phyloP scores from a whole-genome alignment of 768 basidiomycete species.

The Lentinula detonsa region DNA sequence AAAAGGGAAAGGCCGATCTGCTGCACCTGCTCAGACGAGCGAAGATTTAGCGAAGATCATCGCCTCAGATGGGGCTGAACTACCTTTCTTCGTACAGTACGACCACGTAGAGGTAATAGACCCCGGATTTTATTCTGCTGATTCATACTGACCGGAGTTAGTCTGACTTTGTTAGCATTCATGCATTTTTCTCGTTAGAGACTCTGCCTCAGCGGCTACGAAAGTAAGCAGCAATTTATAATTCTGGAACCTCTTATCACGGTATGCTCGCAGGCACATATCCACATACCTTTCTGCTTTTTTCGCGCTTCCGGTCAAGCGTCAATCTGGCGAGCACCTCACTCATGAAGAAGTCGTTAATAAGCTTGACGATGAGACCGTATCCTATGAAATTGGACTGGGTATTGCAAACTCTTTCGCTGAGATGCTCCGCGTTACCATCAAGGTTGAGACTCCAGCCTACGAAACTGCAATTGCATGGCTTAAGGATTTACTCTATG shows the following conservation, averaged over 20 bases:
- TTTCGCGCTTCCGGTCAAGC: constrained; percentile 81
- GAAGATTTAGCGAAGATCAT: constrained; percentile 57
- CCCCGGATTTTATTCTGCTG: not conserved
- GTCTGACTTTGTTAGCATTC: constrained; percentile 89
- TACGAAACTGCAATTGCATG: constrained; percentile 84
- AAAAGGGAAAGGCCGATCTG: constrained; percentile 40
- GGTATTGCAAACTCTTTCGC: constrained; percentile 63
- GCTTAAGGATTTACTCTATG: constrained; percentile 77
- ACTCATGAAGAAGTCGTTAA: constrained; percentile 89
- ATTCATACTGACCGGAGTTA: constrained; percentile 22
- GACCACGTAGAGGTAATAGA: constrained; percentile 77
- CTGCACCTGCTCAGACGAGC: constrained; percentile 17
- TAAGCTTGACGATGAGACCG: constrained; percentile 85
- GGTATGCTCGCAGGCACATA: constrained; percentile 50
- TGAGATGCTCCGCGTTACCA: constrained; percentile 66
- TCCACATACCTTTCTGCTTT: constrained; percentile 76
- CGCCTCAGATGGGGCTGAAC: constrained; percentile 52
- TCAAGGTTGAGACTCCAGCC: constrained; percentile 78
- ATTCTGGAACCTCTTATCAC: constrained; percentile 3
- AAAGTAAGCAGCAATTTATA: constrained; percentile 42
- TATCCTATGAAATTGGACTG: constrained; percentile 72
- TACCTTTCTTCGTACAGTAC: constrained; percentile 91
- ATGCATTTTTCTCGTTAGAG: constrained; percentile 72
- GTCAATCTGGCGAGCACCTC: constrained; percentile 62
- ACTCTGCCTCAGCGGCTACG: constrained; percentile 69